Conservation (phyloP, 2,329 filamentous ascomycete genomes). For the Calonectria pauciramosa region DNA sequence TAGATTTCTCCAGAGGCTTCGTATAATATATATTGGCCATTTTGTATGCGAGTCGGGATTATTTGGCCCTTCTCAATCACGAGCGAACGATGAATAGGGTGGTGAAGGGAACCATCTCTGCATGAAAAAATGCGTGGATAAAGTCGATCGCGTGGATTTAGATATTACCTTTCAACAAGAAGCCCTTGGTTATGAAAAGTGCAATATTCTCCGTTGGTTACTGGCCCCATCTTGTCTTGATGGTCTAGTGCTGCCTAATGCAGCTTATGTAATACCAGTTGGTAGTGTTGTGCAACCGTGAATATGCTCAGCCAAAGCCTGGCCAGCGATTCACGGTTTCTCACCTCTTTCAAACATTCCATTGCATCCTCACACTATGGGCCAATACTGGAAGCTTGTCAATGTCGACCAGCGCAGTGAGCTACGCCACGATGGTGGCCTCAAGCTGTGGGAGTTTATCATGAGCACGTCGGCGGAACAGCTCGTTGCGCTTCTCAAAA, state of each 20-base stretch:
- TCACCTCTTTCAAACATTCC: neutral
- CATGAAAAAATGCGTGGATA: too few relatives aligned
- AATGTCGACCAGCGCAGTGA: constrained; percentile 21
- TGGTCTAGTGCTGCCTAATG: neutral
- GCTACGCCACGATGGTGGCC: neutral
- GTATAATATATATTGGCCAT: too few relatives aligned
- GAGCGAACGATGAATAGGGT: too few relatives aligned
- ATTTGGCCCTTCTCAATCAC: too few relatives aligned
- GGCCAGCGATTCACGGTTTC: neutral
- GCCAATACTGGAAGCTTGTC: constrained; percentile 22
- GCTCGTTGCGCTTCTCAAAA: constrained; percentile 6
- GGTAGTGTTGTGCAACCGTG: neutral
- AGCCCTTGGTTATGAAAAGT: neutral
- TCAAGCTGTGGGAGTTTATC: neutral
- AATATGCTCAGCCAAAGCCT: neutral
- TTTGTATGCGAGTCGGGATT: too few relatives aligned
- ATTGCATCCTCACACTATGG: neutral
- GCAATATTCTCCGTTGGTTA: neutral
- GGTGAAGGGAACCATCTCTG: too few relatives aligned
- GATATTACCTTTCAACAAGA: neutral
- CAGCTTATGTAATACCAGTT: neutral
- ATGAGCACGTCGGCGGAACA: neutral
- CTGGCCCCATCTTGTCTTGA: neutral
- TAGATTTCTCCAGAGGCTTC: too few relatives aligned
- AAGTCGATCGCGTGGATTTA: too few relatives aligned